These are phyloP conservation scores for Colletotrichum lindemuthianum DNA, from an alignment of 2,329 filamentous ascomycete genomes.

Conservation along the genomic window DNA sequence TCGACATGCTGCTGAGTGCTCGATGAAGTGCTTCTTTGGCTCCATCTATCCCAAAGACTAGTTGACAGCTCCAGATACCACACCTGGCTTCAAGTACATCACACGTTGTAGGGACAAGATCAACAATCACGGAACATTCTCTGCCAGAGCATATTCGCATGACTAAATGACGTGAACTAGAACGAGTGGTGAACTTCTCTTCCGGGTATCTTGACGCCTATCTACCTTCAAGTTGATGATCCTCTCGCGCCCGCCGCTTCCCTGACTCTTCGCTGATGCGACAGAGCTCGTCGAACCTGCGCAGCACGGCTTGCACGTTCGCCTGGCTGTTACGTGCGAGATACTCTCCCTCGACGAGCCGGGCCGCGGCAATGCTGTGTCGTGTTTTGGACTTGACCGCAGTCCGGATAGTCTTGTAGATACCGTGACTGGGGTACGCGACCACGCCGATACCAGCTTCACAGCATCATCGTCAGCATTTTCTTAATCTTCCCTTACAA, in stretches of 20 bases:
- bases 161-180: not conserved
- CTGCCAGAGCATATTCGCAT: too few relatives aligned
- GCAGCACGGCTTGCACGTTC: not conserved
- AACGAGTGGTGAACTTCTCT: not conserved
- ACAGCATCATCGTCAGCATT: not conserved
- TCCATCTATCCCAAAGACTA: too few relatives aligned
- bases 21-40: too few relatives aligned
- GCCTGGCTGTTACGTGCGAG: constrained; percentile 4
- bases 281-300: constrained; percentile 21
- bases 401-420: constrained; percentile 35
- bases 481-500: not conserved
- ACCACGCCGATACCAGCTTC: constrained; percentile 38
- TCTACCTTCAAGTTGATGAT: not conserved
- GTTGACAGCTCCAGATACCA: too few relatives aligned
- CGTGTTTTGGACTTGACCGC: constrained; percentile 32
- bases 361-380: constrained; percentile 9
- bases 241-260: not conserved
- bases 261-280: not conserved
- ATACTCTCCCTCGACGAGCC: constrained; percentile 31
- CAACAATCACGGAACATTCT: too few relatives aligned
- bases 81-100: too few relatives aligned
- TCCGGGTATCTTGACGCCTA: constrained; percentile 15
- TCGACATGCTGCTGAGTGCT: too few relatives aligned
- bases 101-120: too few relatives aligned
- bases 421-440: constrained; percentile 37